Evolutionary conservation across 805 yeast genomes (phyloP), one percentile per base, ranked within the genome.

Genomic region (Yarrowia porcina): DNA sequence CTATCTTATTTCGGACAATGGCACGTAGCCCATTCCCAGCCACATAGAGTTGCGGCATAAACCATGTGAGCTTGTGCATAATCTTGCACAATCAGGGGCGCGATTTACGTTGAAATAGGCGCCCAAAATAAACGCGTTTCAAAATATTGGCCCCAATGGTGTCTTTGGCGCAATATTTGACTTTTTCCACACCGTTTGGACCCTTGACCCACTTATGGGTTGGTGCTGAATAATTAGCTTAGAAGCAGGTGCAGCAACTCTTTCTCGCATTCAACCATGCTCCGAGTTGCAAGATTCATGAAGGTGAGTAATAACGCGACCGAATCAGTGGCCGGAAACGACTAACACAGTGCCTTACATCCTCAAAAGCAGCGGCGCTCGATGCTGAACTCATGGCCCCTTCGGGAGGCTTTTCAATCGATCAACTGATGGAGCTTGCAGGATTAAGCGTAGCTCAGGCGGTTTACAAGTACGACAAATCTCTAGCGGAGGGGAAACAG

Each of bases 401-500:
- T 17, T 10, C 49, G 3, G 61, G 61, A 20, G 61, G 61, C 39
- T 56, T 56, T 10, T 39, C 49, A n/a, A 56, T 56, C n/a, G 61
- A 56, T 11, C 61, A 56, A 41, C 61, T 56, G 39, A 94, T 94
- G 99, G 99, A 94, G 74, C 79, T 94, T 44, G 99, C 99, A 0
- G 99, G 99, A 0, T 79, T 92, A 28, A 85, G 97, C 1, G 97
- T 93, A 10, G 97, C 99, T 5, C 89, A 90, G 69, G 89, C 96
- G 0, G 81, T 92, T 2, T 84, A 83, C 70, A 81, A 79, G 56
- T 79, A 85, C 35, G 73, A 77, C 38, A 76, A 73, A 11, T 35
- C 44, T n/a, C 33, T 52, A 17, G 59, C 59, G 27, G 32, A 52
- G 33, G 59, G 59, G 6, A 35, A 36, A n/a, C 59, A 52, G 28